These are phyloP conservation scores for Akanthomyces muscarius DNA, from an alignment of 2,329 filamentous ascomycete genomes.

Conservation along the genomic window DNA sequence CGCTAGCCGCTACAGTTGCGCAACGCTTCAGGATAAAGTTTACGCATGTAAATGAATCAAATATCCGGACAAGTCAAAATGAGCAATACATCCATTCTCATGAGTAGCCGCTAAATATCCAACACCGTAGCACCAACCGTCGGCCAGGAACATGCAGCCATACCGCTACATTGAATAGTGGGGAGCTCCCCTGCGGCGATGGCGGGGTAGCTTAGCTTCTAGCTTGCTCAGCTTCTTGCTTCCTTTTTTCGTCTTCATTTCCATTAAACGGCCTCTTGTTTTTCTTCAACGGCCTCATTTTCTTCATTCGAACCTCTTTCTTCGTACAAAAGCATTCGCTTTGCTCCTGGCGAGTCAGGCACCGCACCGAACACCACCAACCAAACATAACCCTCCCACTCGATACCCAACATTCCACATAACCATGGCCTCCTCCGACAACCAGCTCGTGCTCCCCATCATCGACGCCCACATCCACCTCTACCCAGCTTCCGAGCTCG, in stretches of 20 bases:
- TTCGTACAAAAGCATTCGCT: not conserved
- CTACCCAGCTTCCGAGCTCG: slow-evolving; percentile 65
- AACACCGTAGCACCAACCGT: not conserved
- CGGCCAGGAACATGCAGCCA: not conserved
- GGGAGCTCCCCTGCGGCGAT: slow-evolving; percentile 8
- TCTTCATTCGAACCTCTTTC: not conserved
- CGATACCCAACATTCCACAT: not conserved
- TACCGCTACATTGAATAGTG: slow-evolving; percentile 4
- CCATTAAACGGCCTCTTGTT: not conserved
- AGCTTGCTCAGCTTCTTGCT: not conserved
- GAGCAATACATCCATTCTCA: not conserved
- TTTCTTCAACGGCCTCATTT: not conserved
- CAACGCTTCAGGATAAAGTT: not conserved
- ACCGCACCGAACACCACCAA: not conserved
- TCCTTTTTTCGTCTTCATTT: not conserved
- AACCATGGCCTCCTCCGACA: slow-evolving; percentile 8
- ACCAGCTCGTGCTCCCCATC: slow-evolving; percentile 49
- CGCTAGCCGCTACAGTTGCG: not conserved
- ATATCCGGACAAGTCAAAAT: not conserved
- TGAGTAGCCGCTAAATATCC: not conserved
- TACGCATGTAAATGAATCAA: not conserved
- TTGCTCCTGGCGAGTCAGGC: not conserved
- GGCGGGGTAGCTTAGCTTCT: slow-evolving; percentile 12
- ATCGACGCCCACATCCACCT: slow-evolving; percentile 93
- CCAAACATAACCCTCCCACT: not conserved